Base-by-base conservation (phyloP, 1,284 basidiomycete species). In the Ustilago bromivora region DNA sequence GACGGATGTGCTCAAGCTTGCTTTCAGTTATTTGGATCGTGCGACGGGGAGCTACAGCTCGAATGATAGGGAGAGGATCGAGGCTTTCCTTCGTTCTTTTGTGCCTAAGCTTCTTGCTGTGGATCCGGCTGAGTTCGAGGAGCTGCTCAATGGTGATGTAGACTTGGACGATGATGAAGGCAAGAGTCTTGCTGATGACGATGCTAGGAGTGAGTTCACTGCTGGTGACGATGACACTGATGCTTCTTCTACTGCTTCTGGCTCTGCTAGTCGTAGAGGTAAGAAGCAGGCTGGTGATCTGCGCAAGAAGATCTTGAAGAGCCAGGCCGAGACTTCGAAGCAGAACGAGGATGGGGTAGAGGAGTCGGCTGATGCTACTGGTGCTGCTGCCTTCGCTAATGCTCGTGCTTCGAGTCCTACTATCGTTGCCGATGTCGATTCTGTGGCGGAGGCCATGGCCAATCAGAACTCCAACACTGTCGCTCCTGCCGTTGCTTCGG, bases 1-100 rank as follows among this genome's bases (percentile, higher is more conserved):
- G 80, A 92, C 93, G 74, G 96, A 99, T 85, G 90, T 92, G 13
- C 89, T 97, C 85, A 95, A 95, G 89, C 90, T 99, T 84, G 90
- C 96, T 65, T 92, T 94, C 85, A 91, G 92, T 47, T 98, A 94
- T 88, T 89, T 98, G 78, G 95, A 98, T 82, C 93, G 93, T 79
- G 67, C 81, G 13, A 90, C 90, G 13, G 67, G 72, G 41, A 90
- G 91, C 66, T 93, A 95, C 84, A 92, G 91, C 73, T 87, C 90
- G 8, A 88, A 89, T 62, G 96, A 98, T 87, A 91, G 94, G 57
- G 91, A 93, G 63, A 89, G 90, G 55, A 91, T 98, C 62, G 96
- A 98, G 86, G 89, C 89, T 53, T 95, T 96, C 88, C 88, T 99
- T 55, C 91, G 93, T 36, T 88, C 91, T 19, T 96, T 99, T 86